phyloP scores from a whole-genome alignment of 2,329 filamentous ascomycete genomes.

The Lomentospora prolificans region DNA sequence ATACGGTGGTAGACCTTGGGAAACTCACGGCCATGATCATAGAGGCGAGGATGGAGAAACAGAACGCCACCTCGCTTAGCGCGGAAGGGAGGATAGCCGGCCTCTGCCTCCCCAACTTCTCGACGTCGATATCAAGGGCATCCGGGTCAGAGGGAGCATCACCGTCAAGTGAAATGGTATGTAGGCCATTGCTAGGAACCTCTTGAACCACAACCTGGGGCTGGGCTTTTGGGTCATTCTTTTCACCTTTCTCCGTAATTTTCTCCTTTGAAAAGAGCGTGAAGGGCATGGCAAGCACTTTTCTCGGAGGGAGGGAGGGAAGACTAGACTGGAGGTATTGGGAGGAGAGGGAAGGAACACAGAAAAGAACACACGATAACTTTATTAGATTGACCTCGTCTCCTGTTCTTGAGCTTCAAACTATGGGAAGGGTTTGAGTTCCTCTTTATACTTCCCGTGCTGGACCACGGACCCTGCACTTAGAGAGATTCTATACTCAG shows the following conservation, averaged over 20 bases:
- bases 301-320: not conserved
- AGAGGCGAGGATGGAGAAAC: slow-evolving; percentile 50
- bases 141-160: slow-evolving; percentile 4
- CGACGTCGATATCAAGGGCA: slow-evolving; percentile 28
- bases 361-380: not conserved
- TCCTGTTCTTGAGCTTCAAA: not conserved
- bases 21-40: slow-evolving; percentile 38
- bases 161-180: not conserved
- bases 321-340: not conserved
- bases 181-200: not conserved
- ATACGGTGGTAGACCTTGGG: not conserved
- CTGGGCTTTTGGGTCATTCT: not conserved
- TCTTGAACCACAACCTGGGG: not conserved
- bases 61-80: slow-evolving; percentile 51
- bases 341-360: not conserved
- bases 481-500: too few species aligned
- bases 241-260: not conserved
- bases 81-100: slow-evolving; percentile 43
- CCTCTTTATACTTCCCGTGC: not conserved
- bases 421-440: not conserved
- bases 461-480: too few species aligned
- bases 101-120: slow-evolving; percentile 52
- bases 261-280: not conserved
- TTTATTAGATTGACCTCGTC: not conserved
- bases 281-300: not conserved